Percentiles rank a stretch among this genome's conserved stretches.
Evolutionary conservation across 2,329 filamentous ascomycete genomes (phyloP).

Genomic region (Pseudocercospora vitis): DNA sequence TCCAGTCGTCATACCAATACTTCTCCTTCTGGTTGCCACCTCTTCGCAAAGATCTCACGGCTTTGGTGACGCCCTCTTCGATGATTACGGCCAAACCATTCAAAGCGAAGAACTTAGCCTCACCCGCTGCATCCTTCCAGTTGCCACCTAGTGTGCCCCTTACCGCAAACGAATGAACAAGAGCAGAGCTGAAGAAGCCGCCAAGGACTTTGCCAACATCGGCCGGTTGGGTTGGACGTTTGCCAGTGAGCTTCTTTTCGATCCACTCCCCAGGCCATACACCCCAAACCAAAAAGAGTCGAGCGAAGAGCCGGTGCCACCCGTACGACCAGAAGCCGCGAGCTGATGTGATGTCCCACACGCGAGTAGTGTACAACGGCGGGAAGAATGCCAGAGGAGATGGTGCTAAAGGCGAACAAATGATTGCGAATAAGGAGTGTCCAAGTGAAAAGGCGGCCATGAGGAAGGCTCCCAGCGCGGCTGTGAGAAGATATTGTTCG

Average conservation of each 20-base stretch:
- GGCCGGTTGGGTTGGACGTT: slow-evolving; percentile 37
- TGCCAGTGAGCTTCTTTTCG: slow-evolving; percentile 43
- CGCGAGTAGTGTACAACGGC: slow-evolving; percentile 45
- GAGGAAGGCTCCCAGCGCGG: slow-evolving; percentile 45
- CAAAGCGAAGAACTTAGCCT: slow-evolving; percentile 37
- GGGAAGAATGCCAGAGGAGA: slow-evolving; percentile 47
- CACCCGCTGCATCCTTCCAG: slow-evolving; percentile 35
- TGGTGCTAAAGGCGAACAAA: slow-evolving; percentile 43
- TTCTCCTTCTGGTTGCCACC: slow-evolving; percentile 21
- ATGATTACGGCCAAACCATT: slow-evolving; percentile 36
- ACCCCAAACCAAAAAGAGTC: slow-evolving; percentile 48
- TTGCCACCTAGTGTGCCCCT: slow-evolving; percentile 43
- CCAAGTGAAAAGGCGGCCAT: slow-evolving; percentile 48
- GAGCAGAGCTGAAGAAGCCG: slow-evolving; percentile 44
- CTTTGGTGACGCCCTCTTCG: slow-evolving; percentile 31
- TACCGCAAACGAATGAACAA: slow-evolving; percentile 46
- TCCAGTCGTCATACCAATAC: slow-evolving; percentile 35
- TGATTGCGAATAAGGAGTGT: slow-evolving; percentile 45
- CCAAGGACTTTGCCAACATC: slow-evolving; percentile 48
- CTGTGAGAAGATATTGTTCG: slow-evolving; percentile 42
- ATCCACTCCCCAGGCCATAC: slow-evolving; percentile 49
- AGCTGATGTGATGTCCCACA: slow-evolving; percentile 45
- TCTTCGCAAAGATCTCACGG: slow-evolving; percentile 26
- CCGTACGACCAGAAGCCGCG: slow-evolving; percentile 48
- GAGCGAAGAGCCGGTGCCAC: slow-evolving; percentile 48